phyloP scores from a whole-genome alignment of 2,329 filamentous ascomycete species.

The Podosphaera fusca region DNA sequence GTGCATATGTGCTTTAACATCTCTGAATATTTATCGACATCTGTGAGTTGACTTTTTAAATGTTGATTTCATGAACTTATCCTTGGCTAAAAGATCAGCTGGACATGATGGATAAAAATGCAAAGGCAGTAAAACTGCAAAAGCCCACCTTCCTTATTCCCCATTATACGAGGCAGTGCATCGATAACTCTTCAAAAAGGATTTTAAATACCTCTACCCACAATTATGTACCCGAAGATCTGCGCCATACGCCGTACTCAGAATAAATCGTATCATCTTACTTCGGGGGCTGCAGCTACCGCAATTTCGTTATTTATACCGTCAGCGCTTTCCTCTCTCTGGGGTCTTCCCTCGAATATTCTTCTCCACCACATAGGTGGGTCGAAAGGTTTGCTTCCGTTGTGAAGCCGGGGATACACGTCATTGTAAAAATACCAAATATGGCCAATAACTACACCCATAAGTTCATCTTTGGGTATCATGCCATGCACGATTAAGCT shows the following conservation, averaged over 20 bases:
- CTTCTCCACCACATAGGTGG: slow-evolving; percentile 79
- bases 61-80: too few relatives aligned
- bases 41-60: too few relatives aligned
- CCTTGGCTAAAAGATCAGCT: too few relatives aligned
- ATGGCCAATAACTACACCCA: slow-evolving; percentile 84
- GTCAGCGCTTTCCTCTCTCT: slow-evolving; percentile 26
- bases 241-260: slow-evolving; percentile 4
- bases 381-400: slow-evolving; percentile 64
- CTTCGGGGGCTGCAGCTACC: slow-evolving; percentile 25
- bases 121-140: too few relatives aligned
- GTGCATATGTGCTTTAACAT: too few relatives aligned
- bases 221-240: not conserved
- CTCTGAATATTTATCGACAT: too few relatives aligned
- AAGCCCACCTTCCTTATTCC: not conserved
- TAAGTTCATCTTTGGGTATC: slow-evolving; percentile 86
- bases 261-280: slow-evolving; percentile 4
- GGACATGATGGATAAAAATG: too few relatives aligned
- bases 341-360: slow-evolving; percentile 44
- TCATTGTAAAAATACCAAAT: slow-evolving; percentile 97
- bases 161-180: not conserved
- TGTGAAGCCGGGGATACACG: slow-evolving; percentile 79
- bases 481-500: slow-evolving; percentile 75
- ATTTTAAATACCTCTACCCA: not conserved
- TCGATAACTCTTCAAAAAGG: not conserved
- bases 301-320: slow-evolving; percentile 39